Conservation (phyloP, 1,284 basidiomycete species). For the Fomitopsis betulina region DNA sequence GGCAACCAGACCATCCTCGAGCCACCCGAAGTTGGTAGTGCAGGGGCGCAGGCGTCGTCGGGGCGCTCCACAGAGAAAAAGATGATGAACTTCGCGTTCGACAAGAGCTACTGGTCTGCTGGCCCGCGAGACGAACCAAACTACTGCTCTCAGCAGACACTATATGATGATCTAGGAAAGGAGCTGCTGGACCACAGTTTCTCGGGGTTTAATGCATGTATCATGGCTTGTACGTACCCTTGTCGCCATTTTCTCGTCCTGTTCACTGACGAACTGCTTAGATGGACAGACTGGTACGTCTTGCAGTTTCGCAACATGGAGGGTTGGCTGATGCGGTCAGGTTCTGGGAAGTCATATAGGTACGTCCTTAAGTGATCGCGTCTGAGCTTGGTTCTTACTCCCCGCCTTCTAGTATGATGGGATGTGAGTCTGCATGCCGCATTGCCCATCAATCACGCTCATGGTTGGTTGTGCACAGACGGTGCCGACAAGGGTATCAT, state of each 20-base stretch:
- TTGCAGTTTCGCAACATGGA: background rate
- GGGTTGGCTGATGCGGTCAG: constrained; percentile 34
- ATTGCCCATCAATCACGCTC: background rate
- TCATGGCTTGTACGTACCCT: constrained; percentile 84
- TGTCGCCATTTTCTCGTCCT: constrained; percentile 1
- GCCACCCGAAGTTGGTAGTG: constrained; percentile 75
- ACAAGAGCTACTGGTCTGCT: constrained; percentile 96
- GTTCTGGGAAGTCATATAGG: constrained; percentile 89
- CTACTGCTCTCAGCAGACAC: constrained; percentile 90
- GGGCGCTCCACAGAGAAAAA: constrained; percentile 85
- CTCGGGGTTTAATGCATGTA: constrained; percentile 96
- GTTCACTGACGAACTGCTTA: constrained; percentile 27
- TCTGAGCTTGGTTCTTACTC: background rate
- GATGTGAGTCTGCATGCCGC: constrained; percentile 62
- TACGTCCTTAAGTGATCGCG: constrained; percentile 29
- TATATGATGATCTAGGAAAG: constrained; percentile 93
- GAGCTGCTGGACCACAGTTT: constrained; percentile 95
- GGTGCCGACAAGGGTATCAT: constrained; percentile 97
- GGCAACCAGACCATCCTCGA: constrained; percentile 89
- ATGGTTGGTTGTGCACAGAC: constrained; percentile 43
- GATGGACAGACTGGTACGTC: constrained; percentile 83
- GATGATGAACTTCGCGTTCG: constrained; percentile 87
- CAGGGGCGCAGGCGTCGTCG: constrained; percentile 49
- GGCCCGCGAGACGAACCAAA: constrained; percentile 81
- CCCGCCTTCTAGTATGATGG: constrained; percentile 82